Conservation (phyloP, 2,329 filamentous ascomycete species). For the Microsporum canis region DNA sequence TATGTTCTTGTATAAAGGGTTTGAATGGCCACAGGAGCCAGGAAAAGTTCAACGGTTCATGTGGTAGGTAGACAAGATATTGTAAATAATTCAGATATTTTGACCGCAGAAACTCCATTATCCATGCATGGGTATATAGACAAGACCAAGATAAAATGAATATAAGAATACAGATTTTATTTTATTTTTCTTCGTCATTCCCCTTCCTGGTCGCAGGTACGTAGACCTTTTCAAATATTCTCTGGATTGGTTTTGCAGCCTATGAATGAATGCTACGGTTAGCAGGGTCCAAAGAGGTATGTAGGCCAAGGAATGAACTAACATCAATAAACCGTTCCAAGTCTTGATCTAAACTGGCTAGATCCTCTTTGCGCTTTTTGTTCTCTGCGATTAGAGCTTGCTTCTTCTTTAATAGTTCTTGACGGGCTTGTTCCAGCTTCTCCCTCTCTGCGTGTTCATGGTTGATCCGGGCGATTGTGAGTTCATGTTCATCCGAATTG, state of each 20-base stretch:
- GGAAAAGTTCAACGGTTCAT: conserved; percentile 49
- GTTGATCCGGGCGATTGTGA: conserved; percentile 84
- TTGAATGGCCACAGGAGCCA: conserved; percentile 48
- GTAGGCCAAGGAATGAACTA: conserved; percentile 22
- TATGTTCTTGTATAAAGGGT: conserved; percentile 46
- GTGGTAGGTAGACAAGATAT: conserved; percentile 33
- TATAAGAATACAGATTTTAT: background rate
- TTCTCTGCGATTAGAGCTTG: conserved; percentile 62
- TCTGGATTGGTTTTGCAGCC: conserved; percentile 81
- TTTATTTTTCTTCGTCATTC: conserved; percentile 4
- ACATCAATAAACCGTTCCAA: conserved; percentile 90
- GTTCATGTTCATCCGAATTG: conserved; percentile 60
- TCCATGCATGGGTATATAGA: conserved; percentile 1
- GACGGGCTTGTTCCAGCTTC: conserved; percentile 70
- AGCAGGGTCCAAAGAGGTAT: background rate
- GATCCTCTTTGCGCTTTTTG: conserved; percentile 84
- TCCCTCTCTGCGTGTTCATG: conserved; percentile 80
- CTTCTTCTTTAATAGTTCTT: conserved; percentile 63
- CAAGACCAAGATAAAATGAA: background rate
- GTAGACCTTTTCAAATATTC: conserved; percentile 66
- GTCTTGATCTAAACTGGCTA: conserved; percentile 82
- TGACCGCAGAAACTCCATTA: background rate
- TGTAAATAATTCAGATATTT: background rate
- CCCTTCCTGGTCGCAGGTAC: conserved; percentile 14
- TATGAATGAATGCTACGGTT: conserved; percentile 25